Evolutionary conservation across 441 rosid genomes (phyloP), one percentile per base, ranked within the genome.

Genomic region (Syzygium syzygioides): DNA sequence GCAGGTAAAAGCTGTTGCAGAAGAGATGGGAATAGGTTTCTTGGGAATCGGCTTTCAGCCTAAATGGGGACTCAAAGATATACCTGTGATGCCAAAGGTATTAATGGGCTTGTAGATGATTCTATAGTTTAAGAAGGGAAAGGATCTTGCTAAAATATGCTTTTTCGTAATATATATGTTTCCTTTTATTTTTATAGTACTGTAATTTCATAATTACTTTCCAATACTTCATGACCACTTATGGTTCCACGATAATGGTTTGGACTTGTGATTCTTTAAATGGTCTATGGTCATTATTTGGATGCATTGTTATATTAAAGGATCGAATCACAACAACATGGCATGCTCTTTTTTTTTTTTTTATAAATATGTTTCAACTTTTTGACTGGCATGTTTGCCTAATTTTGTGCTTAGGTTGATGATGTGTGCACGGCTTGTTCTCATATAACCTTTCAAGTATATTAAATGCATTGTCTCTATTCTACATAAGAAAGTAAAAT

Each of bases 81-180:
- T 97, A 91, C 99, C 99, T 71, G 86, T 98, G 89, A 98, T 98
- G 99, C 99, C 99, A 30, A 98, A 98, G 98, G 99, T 98, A 93
- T 79, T 62, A n/a, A 41, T 45, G n/a, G 53, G 83, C 53, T 76
- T 41, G 52, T 41, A 76, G 83, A 76, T 71, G 80, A 20, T 71
- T 71, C 20, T 71, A 34, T 76, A 41, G 53, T 45, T 37, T 41
- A 41, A 12, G 48, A 76, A 76, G 53, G 80, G 83, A 76, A 76
- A 41, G 8, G n/a, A 41, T 41, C 30, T 41, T 23, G 83, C 52
- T 41, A 76, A 76, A 76, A 23, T 14, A 23, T 8, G 17, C 52
- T 17, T 76, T 45, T 37, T 76, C 64, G 13, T 76, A 12, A 76
- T 12, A 76, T 2, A 19, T 41, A 23, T 41, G 83, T 12, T 76